Percentiles rank a stretch among this genome's conserved stretches.
Conservation (phyloP, 306 rosid genomes). For the Vigna hirtella region DNA sequence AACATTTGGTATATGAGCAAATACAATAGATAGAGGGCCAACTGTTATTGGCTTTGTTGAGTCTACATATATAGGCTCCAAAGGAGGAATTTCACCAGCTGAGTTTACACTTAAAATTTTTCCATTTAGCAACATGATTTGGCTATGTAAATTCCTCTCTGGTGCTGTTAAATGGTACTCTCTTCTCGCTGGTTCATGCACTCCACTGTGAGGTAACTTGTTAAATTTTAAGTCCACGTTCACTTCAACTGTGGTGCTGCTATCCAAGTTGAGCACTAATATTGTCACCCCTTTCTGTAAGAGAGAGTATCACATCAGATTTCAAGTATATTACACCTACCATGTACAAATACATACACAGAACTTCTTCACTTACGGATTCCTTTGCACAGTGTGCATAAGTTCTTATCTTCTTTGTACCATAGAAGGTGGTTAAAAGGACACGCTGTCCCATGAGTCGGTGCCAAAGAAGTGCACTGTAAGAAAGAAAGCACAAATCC, state of each 20-base stretch:
- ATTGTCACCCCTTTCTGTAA: conserved; percentile 82
- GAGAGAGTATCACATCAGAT: conserved; percentile 40
- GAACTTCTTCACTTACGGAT: conserved; percentile 62
- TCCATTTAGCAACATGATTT: conserved; percentile 78
- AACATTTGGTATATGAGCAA: conserved; percentile 78
- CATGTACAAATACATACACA: background rate
- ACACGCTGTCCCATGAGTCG: conserved; percentile 84
- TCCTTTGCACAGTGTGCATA: conserved; percentile 92
- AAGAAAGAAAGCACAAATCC: conserved; percentile 30
- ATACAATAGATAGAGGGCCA: conserved; percentile 80
- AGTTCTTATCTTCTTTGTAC: conserved; percentile 71
- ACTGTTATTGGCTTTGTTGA: conserved; percentile 68
- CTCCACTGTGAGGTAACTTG: conserved; percentile 35
- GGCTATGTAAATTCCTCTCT: conserved; percentile 79
- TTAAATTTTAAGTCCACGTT: conserved; percentile 43
- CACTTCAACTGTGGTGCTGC: conserved; percentile 54
- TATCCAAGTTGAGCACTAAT: conserved; percentile 75
- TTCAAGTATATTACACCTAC: background rate
- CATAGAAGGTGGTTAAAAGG: conserved; percentile 65
- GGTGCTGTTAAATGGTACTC: conserved; percentile 82
- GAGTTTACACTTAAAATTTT: conserved; percentile 63
- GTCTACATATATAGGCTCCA: conserved; percentile 68
- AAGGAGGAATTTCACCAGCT: conserved; percentile 72
- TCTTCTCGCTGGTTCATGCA: conserved; percentile 55
- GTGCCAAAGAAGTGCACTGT: conserved; percentile 95